Base-by-base conservation (phyloP, 2,329 filamentous ascomycete species). In the Macrophomina tecta region DNA sequence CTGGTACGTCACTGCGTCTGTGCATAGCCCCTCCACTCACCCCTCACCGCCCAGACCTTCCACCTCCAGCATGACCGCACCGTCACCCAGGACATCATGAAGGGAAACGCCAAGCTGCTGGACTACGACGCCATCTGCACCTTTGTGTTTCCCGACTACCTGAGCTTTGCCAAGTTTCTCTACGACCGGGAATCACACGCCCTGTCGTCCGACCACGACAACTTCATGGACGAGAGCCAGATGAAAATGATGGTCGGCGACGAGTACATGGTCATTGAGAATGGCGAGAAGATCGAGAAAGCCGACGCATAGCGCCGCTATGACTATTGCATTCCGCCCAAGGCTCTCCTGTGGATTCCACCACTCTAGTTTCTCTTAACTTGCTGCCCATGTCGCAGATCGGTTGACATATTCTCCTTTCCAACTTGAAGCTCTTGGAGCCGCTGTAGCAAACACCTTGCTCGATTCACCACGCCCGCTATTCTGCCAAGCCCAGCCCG, bases 81-180 rank as follows among this genome's bases (percentile, higher is more conserved):
- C 60, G 79, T 80, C 60, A 77, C 82, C 63, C 76, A 79, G 60
- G 81, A 83, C 68, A 83, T 82, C 70, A 72, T 83, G 70, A 79
- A 80, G 65, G 81, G 81, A 23, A 78, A 81, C 65, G 81, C 80
- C 8, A 73, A 77, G 61, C 74, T 83, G 67, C 70, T 81, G 58
- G 77, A 80, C 61, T 82, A 81, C 71, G 81, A 83, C 69, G 81
- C 81, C 58, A 82, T 83, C 40, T 83, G 81, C 73, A 82, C 80
- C 11, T 82, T 82, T 71, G 80, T 82, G 64, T 83, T 83, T 68
- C 77, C 77, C 58, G 80, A 82, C 69, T 83, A 82, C 67, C 74
- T 78, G 64, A 75, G 77, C n/a, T 77, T 82, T 63, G 81, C 81
- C 34, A 78, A 75, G 69, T 83, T 82, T 72, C 74, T 83, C 73